phyloP scores from a whole-genome alignment of 2,329 filamentous ascomycete species.

The Diaporthe aspalathi region DNA sequence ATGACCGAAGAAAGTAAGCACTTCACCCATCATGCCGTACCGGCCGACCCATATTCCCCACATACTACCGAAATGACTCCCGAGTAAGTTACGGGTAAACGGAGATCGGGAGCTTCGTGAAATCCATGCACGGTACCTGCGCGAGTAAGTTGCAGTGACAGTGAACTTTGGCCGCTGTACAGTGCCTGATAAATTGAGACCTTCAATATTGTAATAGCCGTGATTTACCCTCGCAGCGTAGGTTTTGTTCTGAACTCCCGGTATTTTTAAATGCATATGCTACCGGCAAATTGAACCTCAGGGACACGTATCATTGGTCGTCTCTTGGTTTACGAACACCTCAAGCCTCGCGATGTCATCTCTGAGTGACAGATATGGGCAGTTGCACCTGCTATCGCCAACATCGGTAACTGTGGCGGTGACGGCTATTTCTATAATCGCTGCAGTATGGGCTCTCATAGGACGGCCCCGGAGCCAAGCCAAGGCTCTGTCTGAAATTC shows the following conservation, averaged over 20 bases:
- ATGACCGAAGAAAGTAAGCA: background rate
- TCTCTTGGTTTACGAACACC: background rate
- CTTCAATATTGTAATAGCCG: background rate
- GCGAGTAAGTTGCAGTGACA: background rate
- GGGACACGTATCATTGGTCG: background rate
- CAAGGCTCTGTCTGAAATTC: slow-evolving; percentile 42
- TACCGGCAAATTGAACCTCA: background rate
- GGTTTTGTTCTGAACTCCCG: background rate
- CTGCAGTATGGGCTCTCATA: slow-evolving; percentile 5
- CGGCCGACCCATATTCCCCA: background rate
- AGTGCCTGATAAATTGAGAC: background rate
- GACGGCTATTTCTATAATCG: background rate
- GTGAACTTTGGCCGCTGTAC: background rate
- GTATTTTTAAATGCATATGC: background rate
- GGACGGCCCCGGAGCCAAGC: background rate
- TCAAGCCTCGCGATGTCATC: background rate
- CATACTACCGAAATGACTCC: background rate
- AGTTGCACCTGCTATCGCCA: slow-evolving; percentile 2
- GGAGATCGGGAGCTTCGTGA: background rate
- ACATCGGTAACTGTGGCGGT: slow-evolving; percentile 1
- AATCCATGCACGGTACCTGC: background rate
- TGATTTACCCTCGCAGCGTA: background rate
- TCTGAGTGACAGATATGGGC: background rate
- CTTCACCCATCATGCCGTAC: background rate
- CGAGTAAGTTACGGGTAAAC: background rate